Evolutionary conservation across 2,329 filamentous ascomycete genomes (phyloP).

Genomic region (Dactylella cylindrospora): DNA sequence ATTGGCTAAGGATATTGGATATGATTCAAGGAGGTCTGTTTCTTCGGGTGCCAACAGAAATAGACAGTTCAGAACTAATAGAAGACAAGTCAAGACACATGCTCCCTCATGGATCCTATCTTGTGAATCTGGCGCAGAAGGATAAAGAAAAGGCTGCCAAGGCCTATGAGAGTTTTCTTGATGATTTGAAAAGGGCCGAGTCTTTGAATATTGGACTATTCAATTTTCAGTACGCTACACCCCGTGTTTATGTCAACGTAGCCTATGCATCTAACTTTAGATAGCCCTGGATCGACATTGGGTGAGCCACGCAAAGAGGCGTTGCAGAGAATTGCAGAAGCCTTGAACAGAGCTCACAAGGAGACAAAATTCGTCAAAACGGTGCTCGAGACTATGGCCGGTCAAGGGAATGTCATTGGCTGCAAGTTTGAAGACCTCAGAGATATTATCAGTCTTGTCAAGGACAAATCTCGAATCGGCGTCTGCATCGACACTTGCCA

Average conservation of each 20-base stretch:
- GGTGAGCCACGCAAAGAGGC: constrained; percentile 68
- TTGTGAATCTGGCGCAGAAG: constrained; percentile 89
- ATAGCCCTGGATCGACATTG: constrained; percentile 73
- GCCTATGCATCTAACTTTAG: constrained; percentile 14
- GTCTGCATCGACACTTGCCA: constrained; percentile 98
- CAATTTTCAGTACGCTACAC: constrained; percentile 73
- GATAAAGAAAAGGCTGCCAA: constrained; percentile 78
- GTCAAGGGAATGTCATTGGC: constrained; percentile 76
- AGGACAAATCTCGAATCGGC: constrained; percentile 80
- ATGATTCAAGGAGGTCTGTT: constrained; percentile 63
- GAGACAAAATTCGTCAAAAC: constrained; percentile 76
- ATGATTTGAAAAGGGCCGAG: constrained; percentile 84
- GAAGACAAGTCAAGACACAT: constrained; percentile 59
- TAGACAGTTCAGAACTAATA: constrained; percentile 10
- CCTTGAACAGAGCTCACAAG: constrained; percentile 78
- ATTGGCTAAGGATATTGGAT: constrained; percentile 68
- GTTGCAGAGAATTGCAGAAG: constrained; percentile 73
- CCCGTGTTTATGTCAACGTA: background rate
- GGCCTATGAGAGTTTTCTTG: constrained; percentile 80
- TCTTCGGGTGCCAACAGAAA: background rate
- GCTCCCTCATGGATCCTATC: constrained; percentile 91
- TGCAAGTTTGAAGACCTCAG: constrained; percentile 81
- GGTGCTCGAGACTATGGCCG: constrained; percentile 93
- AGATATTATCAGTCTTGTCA: constrained; percentile 76
- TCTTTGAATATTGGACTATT: constrained; percentile 84